Conservation (phyloP, 176 grass and related monocot genomes). For the Cenchrus purpureus region DNA sequence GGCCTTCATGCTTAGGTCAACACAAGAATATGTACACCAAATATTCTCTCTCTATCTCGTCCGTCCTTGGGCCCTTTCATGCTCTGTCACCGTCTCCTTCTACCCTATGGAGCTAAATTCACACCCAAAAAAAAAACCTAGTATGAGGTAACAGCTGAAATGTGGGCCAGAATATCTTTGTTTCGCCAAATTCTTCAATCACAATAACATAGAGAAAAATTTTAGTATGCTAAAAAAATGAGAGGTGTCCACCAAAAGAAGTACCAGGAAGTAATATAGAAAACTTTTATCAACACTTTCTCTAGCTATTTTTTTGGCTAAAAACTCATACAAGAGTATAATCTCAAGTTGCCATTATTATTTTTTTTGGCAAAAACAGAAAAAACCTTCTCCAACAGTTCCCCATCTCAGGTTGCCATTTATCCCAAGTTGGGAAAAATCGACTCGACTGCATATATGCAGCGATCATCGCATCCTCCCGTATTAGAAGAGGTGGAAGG, state of each 20-base stretch:
- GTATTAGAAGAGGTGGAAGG: too few species aligned
- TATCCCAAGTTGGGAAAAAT: too few species aligned
- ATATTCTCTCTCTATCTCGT: conserved; percentile 29
- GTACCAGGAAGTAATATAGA: too few species aligned
- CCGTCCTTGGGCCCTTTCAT: neutral
- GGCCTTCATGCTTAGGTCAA: conserved; percentile 37
- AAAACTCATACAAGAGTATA: neutral
- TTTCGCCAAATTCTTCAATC: neutral
- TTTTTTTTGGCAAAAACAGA: too few species aligned
- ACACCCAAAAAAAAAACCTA: neutral
- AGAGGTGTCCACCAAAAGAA: too few species aligned
- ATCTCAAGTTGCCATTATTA: too few species aligned
- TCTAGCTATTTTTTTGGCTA: neutral
- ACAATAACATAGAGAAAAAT: too few species aligned
- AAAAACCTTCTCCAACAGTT: too few species aligned
- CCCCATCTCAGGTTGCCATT: too few species aligned
- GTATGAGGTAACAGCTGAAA: neutral
- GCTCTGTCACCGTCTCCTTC: conserved; percentile 12
- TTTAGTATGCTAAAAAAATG: too few species aligned
- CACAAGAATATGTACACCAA: conserved; percentile 35
- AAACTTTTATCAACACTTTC: neutral
- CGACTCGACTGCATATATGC: too few species aligned
- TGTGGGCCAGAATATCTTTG: neutral
- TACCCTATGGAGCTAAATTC: neutral
- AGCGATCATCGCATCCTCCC: too few species aligned